Percentiles rank a stretch among this genome's conserved stretches.
Conservation (phyloP, 1,139 yeast species). For the Protomyces pachydermus region DNA sequence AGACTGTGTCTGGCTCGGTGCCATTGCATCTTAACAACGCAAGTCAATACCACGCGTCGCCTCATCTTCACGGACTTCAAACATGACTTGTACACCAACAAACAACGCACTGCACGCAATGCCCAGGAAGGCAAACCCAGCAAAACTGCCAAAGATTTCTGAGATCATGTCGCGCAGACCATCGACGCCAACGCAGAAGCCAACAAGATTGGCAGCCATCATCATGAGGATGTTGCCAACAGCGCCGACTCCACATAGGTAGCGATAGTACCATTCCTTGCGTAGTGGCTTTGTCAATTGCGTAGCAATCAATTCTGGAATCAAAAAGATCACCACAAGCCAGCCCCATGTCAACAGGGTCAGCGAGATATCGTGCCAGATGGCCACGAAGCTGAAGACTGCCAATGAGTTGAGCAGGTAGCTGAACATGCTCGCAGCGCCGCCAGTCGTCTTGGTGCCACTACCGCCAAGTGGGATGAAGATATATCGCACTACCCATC, state of each 20-base stretch:
- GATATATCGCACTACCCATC: constrained; percentile 71
- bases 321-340: constrained; percentile 75
- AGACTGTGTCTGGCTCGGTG: neutral
- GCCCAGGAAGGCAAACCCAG: constrained; percentile 64
- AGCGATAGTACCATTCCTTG: constrained; percentile 59
- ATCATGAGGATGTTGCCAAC: constrained; percentile 91
- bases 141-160: constrained; percentile 64
- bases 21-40: constrained; percentile 10
- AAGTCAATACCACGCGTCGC: constrained; percentile 21
- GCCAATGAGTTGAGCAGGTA: constrained; percentile 65
- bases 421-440: constrained; percentile 37
- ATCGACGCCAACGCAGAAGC: constrained; percentile 87
- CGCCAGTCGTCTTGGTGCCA: constrained; percentile 82
- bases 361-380: constrained; percentile 96
- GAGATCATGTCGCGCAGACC: constrained; percentile 64
- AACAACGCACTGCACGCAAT: constrained; percentile 64
- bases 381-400: constrained; percentile 93
- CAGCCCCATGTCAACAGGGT: constrained; percentile 91
- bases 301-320: constrained; percentile 82
- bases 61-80: constrained; percentile 82
- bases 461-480: constrained; percentile 41
- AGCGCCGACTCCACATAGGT: constrained; percentile 79
- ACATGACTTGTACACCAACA: constrained; percentile 89
- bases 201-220: constrained; percentile 94
- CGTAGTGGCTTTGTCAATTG: constrained; percentile 37